Base-by-base conservation (phyloP, 23 red algal genomes). In the Agarophyton chilense region DNA sequence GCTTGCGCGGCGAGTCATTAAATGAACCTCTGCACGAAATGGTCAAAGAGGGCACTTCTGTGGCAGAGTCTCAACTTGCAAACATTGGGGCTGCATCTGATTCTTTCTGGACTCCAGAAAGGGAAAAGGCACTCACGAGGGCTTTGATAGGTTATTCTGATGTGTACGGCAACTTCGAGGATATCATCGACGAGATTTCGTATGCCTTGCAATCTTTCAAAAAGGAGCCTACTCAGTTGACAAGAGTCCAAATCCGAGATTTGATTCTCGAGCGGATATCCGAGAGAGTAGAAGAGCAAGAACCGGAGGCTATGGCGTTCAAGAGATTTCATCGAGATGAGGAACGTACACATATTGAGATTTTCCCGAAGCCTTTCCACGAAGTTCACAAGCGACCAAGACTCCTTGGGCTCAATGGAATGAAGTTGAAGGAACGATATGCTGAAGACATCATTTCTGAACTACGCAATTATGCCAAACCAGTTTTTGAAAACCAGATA, bases 91-190 rank as follows among this genome's bases (percentile, higher is more conserved):
- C 42, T 4, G 73, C 73, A 55, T 43, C 73, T 17, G 67, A 88
- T 42, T 52, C 66, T 2, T 88, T 88, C 67, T 88, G 83, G 83
- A 88, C 83, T 2, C 46, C 58, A 28, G 83, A 88, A 57, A 54
- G 83, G 62, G 83, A 88, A 55, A 53, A 66, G 12, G 83, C 82
- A 3, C 81, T 85, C 45, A 85, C 81, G 21, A 85, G 81, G 49
- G 81, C 61, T 11, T 61, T 85, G 32, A 74, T 88, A 39, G 83
- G 83, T 33, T 88, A 88, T 41, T 88, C 83, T 47, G 83, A 88
- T 60, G 83, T 88, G 4, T 88, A 88, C 41, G 83, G 83, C 7
- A 88, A 88, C 55, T 55, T 88, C 24, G 64, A 24, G 21, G 83
- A 88, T 51, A 24, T 88, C 36, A 76, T 88, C 28, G 83, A 88